Percentiles rank a stretch among this genome's conserved stretches.
phyloP scores from a whole-genome alignment of 139 green algal genomes.

The Chlorella sp. region DNA sequence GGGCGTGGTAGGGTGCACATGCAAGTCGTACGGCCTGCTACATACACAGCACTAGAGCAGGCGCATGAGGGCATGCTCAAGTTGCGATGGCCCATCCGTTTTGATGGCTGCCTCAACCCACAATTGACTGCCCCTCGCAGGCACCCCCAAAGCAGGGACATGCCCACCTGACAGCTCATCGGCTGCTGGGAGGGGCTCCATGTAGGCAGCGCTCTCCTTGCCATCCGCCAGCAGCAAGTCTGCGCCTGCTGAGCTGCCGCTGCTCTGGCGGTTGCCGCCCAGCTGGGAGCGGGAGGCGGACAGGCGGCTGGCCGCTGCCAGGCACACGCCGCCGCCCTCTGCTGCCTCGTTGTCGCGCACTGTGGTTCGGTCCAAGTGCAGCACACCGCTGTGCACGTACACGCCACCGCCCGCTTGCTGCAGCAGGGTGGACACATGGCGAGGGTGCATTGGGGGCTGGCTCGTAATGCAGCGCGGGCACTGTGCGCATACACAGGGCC shows the following conservation, averaged over 20 bases:
- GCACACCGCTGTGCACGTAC: neutral
- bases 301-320: slow-evolving; percentile 18
- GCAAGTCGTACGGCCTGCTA: no score
- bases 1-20: no score
- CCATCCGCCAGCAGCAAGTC: slow-evolving; percentile 25
- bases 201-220: neutral
- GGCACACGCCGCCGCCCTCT: slow-evolving; percentile 28
- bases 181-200: neutral
- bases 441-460: no score
- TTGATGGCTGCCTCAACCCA: neutral
- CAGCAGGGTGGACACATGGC: no score
- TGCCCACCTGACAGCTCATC: slow-evolving; percentile 16
- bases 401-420: slow-evolving; percentile 27
- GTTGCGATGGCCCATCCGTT: no score
- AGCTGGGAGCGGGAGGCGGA: neutral
- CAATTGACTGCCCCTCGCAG: neutral
- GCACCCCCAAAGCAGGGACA: neutral
- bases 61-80: no score
- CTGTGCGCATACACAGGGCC: no score
- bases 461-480: no score
- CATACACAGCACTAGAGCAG: no score
- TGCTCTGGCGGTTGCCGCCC: slow-evolving; percentile 1
- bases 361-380: slow-evolving; percentile 9
- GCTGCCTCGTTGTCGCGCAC: slow-evolving; percentile 25
- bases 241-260: neutral